A percentile compares a stretch with the other conserved stretches of the same genome.
Evolutionary conservation across 306 rosid species (phyloP).

Genomic region (Cucumis melo): DNA sequence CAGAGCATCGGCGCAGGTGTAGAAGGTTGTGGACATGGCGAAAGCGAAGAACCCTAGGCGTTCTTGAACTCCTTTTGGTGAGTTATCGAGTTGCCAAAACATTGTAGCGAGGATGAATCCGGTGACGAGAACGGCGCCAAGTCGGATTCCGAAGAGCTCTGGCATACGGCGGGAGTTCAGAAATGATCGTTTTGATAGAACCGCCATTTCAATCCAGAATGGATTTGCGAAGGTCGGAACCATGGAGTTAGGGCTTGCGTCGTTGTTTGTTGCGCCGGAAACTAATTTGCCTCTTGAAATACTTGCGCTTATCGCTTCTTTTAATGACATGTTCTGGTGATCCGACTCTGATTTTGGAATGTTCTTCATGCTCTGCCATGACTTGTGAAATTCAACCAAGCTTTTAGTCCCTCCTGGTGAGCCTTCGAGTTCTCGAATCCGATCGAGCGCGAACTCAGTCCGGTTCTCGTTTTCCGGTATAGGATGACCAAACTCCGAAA

Average conservation of each 20-base stretch:
- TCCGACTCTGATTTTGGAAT: neutral
- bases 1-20: conserved; percentile 86
- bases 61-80: conserved; percentile 76
- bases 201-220: conserved; percentile 51
- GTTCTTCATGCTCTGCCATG: conserved; percentile 69
- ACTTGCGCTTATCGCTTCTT: conserved; percentile 83
- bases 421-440: conserved; percentile 79
- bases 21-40: conserved; percentile 96
- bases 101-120: conserved; percentile 80
- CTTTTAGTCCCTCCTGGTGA: conserved; percentile 59
- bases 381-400: conserved; percentile 69
- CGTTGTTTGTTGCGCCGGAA: conserved; percentile 47
- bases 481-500: conserved; percentile 72
- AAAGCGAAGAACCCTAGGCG: conserved; percentile 84
- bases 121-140: conserved; percentile 65
- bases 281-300: conserved; percentile 76
- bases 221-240: conserved; percentile 75
- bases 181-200: conserved; percentile 45
- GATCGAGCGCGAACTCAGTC: conserved; percentile 88
- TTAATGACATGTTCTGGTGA: conserved; percentile 25
- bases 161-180: conserved; percentile 51
- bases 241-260: conserved; percentile 31
- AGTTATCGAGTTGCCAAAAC: conserved; percentile 62
- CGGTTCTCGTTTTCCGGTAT: conserved; percentile 81
- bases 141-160: conserved; percentile 55